Evolutionary conservation across 192 early-diverging fungal species (phyloP), one percentile per base, ranked within the genome.

Genomic region (Podila epigama): DNA sequence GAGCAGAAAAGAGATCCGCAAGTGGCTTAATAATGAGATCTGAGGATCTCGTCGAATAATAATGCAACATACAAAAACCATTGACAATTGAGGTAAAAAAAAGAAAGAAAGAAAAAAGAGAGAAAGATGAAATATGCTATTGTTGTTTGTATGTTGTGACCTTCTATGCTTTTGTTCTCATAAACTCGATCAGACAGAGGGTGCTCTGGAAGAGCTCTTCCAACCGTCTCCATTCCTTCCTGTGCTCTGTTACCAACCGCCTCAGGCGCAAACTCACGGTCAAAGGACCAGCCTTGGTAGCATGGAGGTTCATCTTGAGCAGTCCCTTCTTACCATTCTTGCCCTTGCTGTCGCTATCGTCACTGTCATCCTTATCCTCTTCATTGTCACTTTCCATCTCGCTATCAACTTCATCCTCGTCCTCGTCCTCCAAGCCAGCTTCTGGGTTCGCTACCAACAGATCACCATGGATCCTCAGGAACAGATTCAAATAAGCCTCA

Each of bases 401-500:
- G 3, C 51, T 40, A 1, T 60, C 57, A 11, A 60, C 63, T 0
- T 59, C 52, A 1, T 50, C 44, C 36, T 58, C 61, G 18, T 83
- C 56, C 11, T 89, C 67, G 33, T 80, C 78, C 57, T 83, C 70
- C 22, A 82, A 62, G 57, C 87, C 63, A 5, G 69, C 58, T 54
- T 81, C 83, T 0, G 84, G 72, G 60, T 92, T 91, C 16, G 83
- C 82, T 35, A 88, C 78, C 60, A 96, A 79, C 16, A 94, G 70
- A 66, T 95, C 93, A 18, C 90, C 91, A 79, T 95, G 93, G 40
- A 94, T 90, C 65, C 84, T 85, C 56, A 97, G 66, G 69, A 96
- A 94, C 35, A 91, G 87, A 25, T 88, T 86, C 56, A 97, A 55
- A 60, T 89, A 93, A 9, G 91, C 87, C 83, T 97, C 89, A 10